A percentile compares a stretch with the other conserved stretches of the same genome.
phyloP scores from a whole-genome alignment of 106 monocot species.

The Platanthera guangdongensis region DNA sequence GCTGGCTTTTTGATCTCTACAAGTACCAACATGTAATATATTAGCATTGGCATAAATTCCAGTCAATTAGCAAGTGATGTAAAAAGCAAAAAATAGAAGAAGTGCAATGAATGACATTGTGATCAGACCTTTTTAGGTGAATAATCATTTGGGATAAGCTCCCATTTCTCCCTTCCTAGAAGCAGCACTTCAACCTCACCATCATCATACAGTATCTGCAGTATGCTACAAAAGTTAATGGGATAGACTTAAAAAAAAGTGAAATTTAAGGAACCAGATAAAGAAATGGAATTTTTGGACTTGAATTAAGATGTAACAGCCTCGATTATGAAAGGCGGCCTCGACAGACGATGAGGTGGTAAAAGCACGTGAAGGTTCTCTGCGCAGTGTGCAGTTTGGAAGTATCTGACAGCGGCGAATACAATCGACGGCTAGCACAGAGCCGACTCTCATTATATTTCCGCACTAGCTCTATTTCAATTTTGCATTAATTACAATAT shows the following conservation, averaged over 20 bases:
- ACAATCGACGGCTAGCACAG: not conserved
- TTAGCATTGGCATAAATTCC: constrained; percentile 4
- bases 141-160: constrained; percentile 18
- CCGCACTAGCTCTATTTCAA: not conserved
- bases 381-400: too few species aligned
- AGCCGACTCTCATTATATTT: not conserved
- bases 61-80: not conserved
- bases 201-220: constrained; percentile 83
- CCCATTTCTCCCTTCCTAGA: constrained; percentile 79
- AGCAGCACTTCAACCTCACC: constrained; percentile 79
- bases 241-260: not conserved
- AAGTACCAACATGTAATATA: constrained; percentile 8
- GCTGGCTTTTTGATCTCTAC: constrained; percentile 42
- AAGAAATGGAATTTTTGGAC: not conserved
- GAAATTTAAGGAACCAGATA: not conserved
- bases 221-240: not conserved
- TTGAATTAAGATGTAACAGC: too few species aligned
- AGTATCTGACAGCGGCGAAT: not conserved
- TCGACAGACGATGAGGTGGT: too few species aligned
- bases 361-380: too few species aligned
- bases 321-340: too few species aligned
- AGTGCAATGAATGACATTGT: not conserved
- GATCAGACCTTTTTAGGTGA: constrained; percentile 47
- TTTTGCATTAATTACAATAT: not conserved
- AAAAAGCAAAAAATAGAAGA: not conserved